A percentile compares a stretch with the other conserved stretches of the same genome.
Conservation (phyloP, 2,329 filamentous ascomycete species). For the Aspergillus luchuensis region DNA sequence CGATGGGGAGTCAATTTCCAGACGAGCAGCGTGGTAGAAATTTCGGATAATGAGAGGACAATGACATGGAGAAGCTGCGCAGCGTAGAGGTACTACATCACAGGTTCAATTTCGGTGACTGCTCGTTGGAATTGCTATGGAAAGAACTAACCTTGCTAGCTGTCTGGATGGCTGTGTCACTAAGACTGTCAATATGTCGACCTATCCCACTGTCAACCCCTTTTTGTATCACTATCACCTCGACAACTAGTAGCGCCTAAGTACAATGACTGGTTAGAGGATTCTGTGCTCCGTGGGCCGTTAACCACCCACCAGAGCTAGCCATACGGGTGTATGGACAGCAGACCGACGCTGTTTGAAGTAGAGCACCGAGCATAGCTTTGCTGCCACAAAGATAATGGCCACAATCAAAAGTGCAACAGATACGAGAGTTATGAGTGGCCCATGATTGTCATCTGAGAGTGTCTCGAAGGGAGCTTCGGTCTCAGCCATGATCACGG, state of each 20-base stretch:
- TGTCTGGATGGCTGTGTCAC: not conserved
- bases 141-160: conserved; percentile 10
- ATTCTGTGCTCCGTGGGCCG: not conserved
- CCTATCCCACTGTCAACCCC: conserved; percentile 17
- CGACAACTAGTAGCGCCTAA: conserved; percentile 11
- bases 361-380: conserved; percentile 18
- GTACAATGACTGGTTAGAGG: not conserved
- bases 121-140: too few species aligned
- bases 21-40: conserved; percentile 22
- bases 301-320: conserved; percentile 13
- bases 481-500: conserved; percentile 11
- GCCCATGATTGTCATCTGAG: conserved; percentile 14
- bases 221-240: conserved; percentile 17
- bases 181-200: conserved; percentile 8
- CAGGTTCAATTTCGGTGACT: not conserved
- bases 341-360: conserved; percentile 19
- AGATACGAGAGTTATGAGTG: conserved; percentile 17
- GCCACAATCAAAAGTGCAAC: conserved; percentile 16
- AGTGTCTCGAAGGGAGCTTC: conserved; percentile 12
- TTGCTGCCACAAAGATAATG: conserved; percentile 17
- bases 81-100: conserved; percentile 11
- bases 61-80: conserved; percentile 12
- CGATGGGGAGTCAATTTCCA: conserved; percentile 23
- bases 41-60: conserved; percentile 14
- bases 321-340: conserved; percentile 20